Conservation (phyloP, 2,329 filamentous ascomycete species). For the Fusarium secorum region DNA sequence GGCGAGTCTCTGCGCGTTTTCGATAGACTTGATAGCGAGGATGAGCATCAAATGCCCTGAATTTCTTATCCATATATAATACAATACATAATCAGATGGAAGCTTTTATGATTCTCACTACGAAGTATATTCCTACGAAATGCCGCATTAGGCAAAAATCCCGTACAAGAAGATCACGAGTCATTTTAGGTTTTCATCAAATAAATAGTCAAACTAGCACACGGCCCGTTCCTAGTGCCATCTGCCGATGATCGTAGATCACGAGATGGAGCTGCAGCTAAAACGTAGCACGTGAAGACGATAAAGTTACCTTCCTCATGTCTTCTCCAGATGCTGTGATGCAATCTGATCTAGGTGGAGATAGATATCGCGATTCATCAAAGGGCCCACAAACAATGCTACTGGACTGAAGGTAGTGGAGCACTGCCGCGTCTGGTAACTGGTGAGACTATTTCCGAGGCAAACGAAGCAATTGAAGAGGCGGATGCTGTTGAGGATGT, state of each 20-base stretch:
- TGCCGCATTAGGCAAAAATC: too few relatives aligned
- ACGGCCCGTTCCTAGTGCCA: neutral
- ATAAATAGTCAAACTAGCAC: neutral
- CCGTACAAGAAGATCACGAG: neutral
- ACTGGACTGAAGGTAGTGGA: neutral
- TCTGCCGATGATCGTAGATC: neutral
- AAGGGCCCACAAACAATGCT: neutral
- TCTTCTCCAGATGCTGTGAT: neutral
- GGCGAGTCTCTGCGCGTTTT: too few relatives aligned
- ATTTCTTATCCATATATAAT: neutral
- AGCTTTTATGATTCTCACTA: neutral
- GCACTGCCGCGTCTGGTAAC: neutral
- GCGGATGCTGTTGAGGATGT: too few relatives aligned
- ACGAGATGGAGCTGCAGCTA: neutral
- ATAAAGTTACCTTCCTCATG: neutral
- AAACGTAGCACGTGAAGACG: neutral
- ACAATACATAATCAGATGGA: neutral
- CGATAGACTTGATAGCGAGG: neutral
- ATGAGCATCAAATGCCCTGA: rapidly evolving
- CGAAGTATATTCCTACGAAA: too few relatives aligned
- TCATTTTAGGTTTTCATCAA: neutral
- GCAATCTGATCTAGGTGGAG: neutral
- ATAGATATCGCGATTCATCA: neutral
- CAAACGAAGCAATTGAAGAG: too few relatives aligned
- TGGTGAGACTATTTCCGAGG: too few relatives aligned